Percentiles rank a stretch among this genome's conserved stretches.
phyloP scores from a whole-genome alignment of 2,329 filamentous ascomycete species.

The Paecilomyces fulvus region DNA sequence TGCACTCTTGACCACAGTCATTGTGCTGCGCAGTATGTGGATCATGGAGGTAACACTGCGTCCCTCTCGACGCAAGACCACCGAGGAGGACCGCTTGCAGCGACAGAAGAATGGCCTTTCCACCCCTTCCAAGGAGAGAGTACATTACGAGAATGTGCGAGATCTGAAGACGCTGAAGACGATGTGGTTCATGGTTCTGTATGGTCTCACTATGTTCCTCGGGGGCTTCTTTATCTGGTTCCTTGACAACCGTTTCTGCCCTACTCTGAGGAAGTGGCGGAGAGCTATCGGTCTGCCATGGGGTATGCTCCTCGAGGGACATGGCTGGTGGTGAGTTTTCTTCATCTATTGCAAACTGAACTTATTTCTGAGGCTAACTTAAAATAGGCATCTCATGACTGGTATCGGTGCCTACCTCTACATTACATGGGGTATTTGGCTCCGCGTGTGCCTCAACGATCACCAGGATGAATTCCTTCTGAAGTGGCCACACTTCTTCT shows the following conservation, averaged over 20 bases:
- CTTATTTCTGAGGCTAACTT: neutral
- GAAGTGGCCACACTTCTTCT: constrained; percentile 56
- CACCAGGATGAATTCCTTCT: constrained; percentile 63
- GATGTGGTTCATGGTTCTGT: constrained; percentile 69
- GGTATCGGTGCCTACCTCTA: constrained; percentile 77
- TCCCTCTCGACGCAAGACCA: constrained; percentile 46
- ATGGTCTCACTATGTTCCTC: constrained; percentile 63
- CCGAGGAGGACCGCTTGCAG: constrained; percentile 37
- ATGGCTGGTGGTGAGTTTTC: constrained; percentile 58
- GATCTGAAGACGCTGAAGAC: constrained; percentile 51
- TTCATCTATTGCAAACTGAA: neutral
- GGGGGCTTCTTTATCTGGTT: constrained; percentile 70
- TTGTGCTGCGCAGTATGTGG: constrained; percentile 66
- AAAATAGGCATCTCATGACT: constrained; percentile 64
- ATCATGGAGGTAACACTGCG: constrained; percentile 63
- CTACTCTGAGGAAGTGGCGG: constrained; percentile 55
- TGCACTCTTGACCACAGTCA: constrained; percentile 59
- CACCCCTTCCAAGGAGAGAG: constrained; percentile 34
- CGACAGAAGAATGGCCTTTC: constrained; percentile 27
- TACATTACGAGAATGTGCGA: constrained; percentile 44
- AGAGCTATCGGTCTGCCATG: constrained; percentile 65
- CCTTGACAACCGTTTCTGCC: constrained; percentile 70
- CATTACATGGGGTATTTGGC: constrained; percentile 75
- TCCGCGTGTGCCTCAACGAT: constrained; percentile 66
- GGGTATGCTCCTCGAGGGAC: constrained; percentile 66